Evolutionary conservation across 345 rosid genomes (phyloP), one percentile per base, ranked within the genome.

Genomic region (Arabis alpina): DNA sequence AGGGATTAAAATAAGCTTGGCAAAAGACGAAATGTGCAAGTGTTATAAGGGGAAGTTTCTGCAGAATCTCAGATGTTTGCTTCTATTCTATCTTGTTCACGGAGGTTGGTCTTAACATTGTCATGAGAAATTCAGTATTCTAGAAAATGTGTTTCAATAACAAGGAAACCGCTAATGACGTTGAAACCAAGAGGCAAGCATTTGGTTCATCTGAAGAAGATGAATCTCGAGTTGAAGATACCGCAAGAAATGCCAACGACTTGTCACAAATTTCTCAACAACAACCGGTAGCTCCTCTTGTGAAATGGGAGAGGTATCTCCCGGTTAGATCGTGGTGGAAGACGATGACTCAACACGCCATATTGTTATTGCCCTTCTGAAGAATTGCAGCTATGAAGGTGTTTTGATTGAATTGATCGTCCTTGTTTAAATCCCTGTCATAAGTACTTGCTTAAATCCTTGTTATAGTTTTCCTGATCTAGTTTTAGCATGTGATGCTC

Each of bases 331-430:
- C 93, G 0, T 92, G 30, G 96, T 89, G 41, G 98, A 89, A 79
- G 80, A 81, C 64, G 96, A 92, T 80, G 84, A 80, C 71, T 85
- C 92, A 0, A 89, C 98, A 3, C 87, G 93, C 30, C 91, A 89
- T 14, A 81, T 92, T 69, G 90, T 92, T 28, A 70, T 80, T 14
- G 96, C 92, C 10, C 74, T 92, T 62, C 85, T 89, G 52, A 86
- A 86, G 55, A 92, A 92, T 54, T 89, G 96, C 76, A 82, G 93
- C 65, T 92, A 89, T 68, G 90, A 87, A 82, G 98, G 98, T 89
- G 57, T 65, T 80, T 54, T 50, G 3, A 23, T 55, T 16, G 27
- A 8, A 7, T 19, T 55, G 14, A 37, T 48, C 56, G 9, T 68
- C 52, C 36, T 53, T 75, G 27, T 70, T 39, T 30, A 45, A 70